Percentiles rank a stretch among this genome's conserved stretches.
Conservation (phyloP, 192 early-diverging fungal genomes). For the Mortierella antarctica region DNA sequence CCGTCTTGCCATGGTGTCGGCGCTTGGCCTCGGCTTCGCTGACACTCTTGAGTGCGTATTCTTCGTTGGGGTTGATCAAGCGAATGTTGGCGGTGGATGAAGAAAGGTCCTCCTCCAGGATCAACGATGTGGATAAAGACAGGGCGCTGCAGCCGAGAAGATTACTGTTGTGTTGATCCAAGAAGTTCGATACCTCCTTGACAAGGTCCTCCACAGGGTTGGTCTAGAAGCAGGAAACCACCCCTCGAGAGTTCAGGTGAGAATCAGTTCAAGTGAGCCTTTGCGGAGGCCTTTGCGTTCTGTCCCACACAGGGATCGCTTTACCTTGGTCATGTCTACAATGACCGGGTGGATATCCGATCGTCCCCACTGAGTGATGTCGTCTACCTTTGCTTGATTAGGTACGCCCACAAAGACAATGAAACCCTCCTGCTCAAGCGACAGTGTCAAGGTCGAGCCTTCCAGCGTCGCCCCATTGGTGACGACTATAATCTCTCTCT, state of each 20-base stretch:
- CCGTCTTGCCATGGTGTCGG: conserved; percentile 25
- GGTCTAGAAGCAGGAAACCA: not conserved
- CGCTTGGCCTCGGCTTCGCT: conserved; percentile 27
- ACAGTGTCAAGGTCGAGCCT: conserved; percentile 20
- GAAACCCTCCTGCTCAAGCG: conserved; percentile 44
- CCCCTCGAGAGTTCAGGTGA: not conserved
- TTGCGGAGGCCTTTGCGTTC: not conserved
- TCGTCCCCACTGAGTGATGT: conserved; percentile 24
- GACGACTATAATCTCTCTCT: conserved; percentile 32
- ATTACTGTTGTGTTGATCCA: conserved; percentile 34
- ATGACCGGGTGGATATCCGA: conserved; percentile 28
- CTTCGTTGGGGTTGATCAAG: conserved; percentile 5
- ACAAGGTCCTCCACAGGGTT: conserved; percentile 32
- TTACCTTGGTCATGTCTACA: conserved; percentile 39
- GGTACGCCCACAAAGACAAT: conserved; percentile 48
- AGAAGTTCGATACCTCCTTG: conserved; percentile 20
- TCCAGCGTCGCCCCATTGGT: conserved; percentile 29
- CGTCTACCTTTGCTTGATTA: conserved; percentile 10
- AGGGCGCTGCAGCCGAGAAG: conserved; percentile 15
- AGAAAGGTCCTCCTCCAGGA: conserved; percentile 34
- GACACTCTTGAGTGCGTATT: conserved; percentile 20
- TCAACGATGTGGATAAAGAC: not conserved
- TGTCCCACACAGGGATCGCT: not conserved
- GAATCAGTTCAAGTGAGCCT: not conserved
- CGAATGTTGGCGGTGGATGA: conserved; percentile 38